Conservation (phyloP, 2,329 filamentous ascomycete genomes). For the Nothophaeocryptopus gaeumannii region DNA sequence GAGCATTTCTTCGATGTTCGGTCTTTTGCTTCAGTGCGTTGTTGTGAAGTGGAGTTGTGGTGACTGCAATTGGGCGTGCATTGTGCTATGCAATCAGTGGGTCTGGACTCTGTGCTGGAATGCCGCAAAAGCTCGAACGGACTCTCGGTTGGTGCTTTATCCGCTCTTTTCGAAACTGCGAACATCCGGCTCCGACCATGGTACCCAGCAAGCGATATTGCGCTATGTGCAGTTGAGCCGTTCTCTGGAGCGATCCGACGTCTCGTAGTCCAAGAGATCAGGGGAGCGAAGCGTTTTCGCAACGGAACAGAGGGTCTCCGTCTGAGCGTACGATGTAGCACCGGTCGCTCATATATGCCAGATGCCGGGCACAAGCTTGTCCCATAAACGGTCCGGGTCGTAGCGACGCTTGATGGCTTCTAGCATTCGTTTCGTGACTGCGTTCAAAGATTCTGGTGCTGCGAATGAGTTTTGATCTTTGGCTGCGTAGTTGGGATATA, state of each 20-base stretch:
- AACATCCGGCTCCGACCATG: not conserved
- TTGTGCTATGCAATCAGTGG: not conserved
- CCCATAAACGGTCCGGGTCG: slow-evolving; percentile 35
- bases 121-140: not conserved
- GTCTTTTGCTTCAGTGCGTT: not conserved
- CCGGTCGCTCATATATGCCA: slow-evolving; percentile 20
- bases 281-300: too few relatives aligned
- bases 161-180: not conserved
- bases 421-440: slow-evolving; percentile 25
- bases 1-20: not conserved
- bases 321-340: too few relatives aligned
- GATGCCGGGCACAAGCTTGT: slow-evolving; percentile 31
- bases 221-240: too few relatives aligned
- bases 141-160: not conserved
- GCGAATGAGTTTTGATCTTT: slow-evolving; percentile 36
- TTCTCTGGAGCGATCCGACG: too few relatives aligned
- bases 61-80: too few relatives aligned
- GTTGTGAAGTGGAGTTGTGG: not conserved
- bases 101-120: not conserved
- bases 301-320: too few relatives aligned
- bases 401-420: slow-evolving; percentile 32
- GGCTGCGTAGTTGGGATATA: slow-evolving; percentile 39
- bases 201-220: too few relatives aligned
- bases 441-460: slow-evolving; percentile 21
- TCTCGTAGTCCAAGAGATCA: too few relatives aligned